These are phyloP conservation scores for Pseudomassariella vexata DNA, from an alignment of 2,329 filamentous ascomycete species.

Conservation along the genomic window DNA sequence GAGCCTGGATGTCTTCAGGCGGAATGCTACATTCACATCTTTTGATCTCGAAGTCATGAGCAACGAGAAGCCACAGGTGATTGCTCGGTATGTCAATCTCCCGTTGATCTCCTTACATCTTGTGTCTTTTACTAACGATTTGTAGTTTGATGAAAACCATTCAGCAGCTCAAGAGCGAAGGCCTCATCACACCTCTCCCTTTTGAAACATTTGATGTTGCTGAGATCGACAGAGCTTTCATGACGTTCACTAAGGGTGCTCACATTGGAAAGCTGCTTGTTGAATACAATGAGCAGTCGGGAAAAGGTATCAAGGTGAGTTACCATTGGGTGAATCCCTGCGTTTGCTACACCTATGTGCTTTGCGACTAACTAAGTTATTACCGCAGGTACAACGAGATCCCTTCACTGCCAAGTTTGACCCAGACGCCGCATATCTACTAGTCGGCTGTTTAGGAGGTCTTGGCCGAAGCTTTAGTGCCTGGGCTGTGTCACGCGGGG, in stretches of 20 bases:
- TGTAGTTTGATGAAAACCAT: no score
- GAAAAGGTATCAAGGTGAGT: no score
- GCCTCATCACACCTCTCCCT: no score
- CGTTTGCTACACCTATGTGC: no score
- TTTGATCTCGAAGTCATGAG: background rate
- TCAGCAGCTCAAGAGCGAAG: no score
- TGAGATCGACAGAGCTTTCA: constrained; percentile 5
- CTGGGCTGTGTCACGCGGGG: background rate
- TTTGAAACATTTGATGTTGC: constrained; percentile 2
- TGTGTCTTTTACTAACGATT: no score
- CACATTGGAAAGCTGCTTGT: constrained; percentile 20
- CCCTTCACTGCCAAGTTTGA: background rate
- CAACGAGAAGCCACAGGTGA: background rate
- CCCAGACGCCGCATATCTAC: background rate
- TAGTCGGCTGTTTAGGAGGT: background rate
- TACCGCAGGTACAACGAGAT: background rate
- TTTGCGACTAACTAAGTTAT: no score
- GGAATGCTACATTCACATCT: background rate
- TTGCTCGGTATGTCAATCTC: background rate
- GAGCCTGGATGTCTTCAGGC: background rate
- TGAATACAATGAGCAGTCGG: no score
- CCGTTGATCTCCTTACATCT: no score
- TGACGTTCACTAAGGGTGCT: constrained; percentile 11
- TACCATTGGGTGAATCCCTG: no score
- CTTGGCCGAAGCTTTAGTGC: background rate